Evolutionary conservation across 106 monocot genomes (phyloP).

Genomic region (Triglochin maritima): DNA sequence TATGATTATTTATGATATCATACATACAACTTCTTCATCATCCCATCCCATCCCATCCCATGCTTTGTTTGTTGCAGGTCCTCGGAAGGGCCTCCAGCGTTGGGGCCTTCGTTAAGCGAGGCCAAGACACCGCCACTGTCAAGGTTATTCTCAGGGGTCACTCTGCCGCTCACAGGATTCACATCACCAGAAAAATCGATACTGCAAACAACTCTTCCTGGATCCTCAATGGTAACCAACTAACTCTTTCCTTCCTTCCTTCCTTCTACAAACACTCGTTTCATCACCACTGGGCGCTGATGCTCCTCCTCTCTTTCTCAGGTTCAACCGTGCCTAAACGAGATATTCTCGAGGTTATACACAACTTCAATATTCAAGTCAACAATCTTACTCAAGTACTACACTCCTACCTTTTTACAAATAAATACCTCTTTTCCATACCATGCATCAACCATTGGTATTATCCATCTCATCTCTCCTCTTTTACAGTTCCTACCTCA

Average conservation of each 20-base stretch:
- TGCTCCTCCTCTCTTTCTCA: conserved; percentile 8
- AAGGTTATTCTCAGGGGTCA: conserved; percentile 61
- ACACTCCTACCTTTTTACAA: not conserved
- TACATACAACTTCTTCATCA: too few relatives aligned
- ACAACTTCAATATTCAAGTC: conserved; percentile 96
- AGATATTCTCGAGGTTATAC: conserved; percentile 69
- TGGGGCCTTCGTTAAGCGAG: conserved; percentile 92
- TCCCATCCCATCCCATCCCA: too few relatives aligned
- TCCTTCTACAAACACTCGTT: not conserved
- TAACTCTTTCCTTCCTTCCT: not conserved
- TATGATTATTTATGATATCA: too few relatives aligned
- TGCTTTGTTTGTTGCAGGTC: conserved; percentile 28
- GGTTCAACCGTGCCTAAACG: conserved; percentile 57
- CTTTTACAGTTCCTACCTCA: conserved; percentile 81
- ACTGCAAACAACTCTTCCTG: conserved; percentile 89
- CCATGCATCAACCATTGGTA: not conserved
- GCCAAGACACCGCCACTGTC: conserved; percentile 64
- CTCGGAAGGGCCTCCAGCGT: conserved; percentile 91
- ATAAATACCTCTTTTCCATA: not conserved
- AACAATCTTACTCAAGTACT: conserved; percentile 89
- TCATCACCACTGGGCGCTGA: too few relatives aligned
- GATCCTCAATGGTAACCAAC: conserved; percentile 63
- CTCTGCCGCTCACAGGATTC: conserved; percentile 27
- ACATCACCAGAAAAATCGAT: conserved; percentile 63
- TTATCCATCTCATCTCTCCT: not conserved